Percentiles rank a stretch among this genome's conserved stretches.
phyloP scores from a whole-genome alignment of 345 rosid genomes.

The Acer negundo region DNA sequence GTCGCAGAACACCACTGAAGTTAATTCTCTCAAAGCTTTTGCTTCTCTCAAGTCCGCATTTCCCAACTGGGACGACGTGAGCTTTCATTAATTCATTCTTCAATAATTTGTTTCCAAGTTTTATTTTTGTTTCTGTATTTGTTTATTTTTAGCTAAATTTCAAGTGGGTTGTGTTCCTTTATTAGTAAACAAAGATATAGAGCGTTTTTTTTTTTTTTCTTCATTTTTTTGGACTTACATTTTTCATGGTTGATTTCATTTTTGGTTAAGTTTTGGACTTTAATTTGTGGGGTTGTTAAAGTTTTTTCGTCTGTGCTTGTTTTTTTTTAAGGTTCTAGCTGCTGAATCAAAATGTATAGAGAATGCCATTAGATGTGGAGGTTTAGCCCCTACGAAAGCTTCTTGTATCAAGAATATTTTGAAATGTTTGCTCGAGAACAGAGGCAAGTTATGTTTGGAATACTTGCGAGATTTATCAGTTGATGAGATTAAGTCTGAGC shows the following conservation, averaged over 20 bases:
- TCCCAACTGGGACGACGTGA: constrained; percentile 75
- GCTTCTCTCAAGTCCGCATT: constrained; percentile 67
- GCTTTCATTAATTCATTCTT: constrained; percentile 10
- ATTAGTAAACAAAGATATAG: too few species aligned
- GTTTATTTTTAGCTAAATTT: too few species aligned
- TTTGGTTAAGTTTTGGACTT: constrained; percentile 39
- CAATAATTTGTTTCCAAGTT: too few species aligned
- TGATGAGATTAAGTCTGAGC: constrained; percentile 75
- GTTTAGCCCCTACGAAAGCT: constrained; percentile 82
- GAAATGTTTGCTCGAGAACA: constrained; percentile 54
- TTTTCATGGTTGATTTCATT: neutral
- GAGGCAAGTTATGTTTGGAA: constrained; percentile 77
- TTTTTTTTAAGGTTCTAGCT: constrained; percentile 55
- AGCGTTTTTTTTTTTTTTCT: neutral
- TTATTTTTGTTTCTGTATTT: too few species aligned
- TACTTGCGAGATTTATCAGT: constrained; percentile 62
- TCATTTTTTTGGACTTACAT: neutral
- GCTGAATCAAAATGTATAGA: constrained; percentile 65
- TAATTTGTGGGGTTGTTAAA: neutral
- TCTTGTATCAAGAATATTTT: constrained; percentile 73
- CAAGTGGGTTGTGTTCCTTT: too few species aligned
- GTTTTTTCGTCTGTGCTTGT: constrained; percentile 7
- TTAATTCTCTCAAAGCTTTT: constrained; percentile 75
- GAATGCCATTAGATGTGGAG: constrained; percentile 84
- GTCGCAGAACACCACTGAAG: constrained; percentile 85